These are phyloP conservation scores for Populus trichocarpa DNA, from an alignment of 441 rosid species.

Conservation along the genomic window DNA sequence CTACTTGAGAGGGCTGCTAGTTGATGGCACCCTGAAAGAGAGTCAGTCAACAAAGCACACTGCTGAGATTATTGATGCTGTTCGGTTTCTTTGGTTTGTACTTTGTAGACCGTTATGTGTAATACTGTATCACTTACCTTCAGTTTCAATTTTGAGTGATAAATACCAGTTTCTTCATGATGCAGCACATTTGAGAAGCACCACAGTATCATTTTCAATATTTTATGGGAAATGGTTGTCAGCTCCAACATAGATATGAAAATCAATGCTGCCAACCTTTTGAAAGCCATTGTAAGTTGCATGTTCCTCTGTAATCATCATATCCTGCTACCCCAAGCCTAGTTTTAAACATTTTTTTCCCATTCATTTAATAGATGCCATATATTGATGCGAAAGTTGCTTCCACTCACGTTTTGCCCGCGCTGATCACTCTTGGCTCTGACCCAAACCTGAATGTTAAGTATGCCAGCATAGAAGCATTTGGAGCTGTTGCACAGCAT, in stretches of 20 bases:
- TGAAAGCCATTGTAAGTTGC: slow-evolving; percentile 79
- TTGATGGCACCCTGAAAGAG: slow-evolving; percentile 52
- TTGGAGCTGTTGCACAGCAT: slow-evolving; percentile 96
- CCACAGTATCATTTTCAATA: slow-evolving; percentile 73
- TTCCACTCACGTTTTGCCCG: slow-evolving; percentile 84
- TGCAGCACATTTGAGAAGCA: slow-evolving; percentile 87
- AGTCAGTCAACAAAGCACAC: slow-evolving; percentile 45
- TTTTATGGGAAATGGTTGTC: slow-evolving; percentile 96
- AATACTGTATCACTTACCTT: neutral
- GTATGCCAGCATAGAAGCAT: slow-evolving; percentile 96
- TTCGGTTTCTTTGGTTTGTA: slow-evolving; percentile 93
- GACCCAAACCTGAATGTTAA: slow-evolving; percentile 93
- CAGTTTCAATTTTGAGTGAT: neutral
- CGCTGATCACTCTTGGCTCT: slow-evolving; percentile 93
- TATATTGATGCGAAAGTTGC: slow-evolving; percentile 78
- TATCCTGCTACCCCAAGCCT: slow-evolving; percentile 8
- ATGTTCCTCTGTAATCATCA: slow-evolving; percentile 16
- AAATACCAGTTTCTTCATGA: slow-evolving; percentile 16
- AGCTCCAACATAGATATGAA: slow-evolving; percentile 77
- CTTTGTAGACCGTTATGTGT: slow-evolving; percentile 4
- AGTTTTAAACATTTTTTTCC: slow-evolving; percentile 10
- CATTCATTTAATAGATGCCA: slow-evolving; percentile 55
- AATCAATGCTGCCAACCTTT: slow-evolving; percentile 66
- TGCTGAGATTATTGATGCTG: slow-evolving; percentile 67
- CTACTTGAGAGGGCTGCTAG: slow-evolving; percentile 77